Evolutionary conservation across 495 filamentous ascomycete species (phyloP), one percentile per base, ranked within the genome.

Genomic region (Penicillium maclennaniae): DNA sequence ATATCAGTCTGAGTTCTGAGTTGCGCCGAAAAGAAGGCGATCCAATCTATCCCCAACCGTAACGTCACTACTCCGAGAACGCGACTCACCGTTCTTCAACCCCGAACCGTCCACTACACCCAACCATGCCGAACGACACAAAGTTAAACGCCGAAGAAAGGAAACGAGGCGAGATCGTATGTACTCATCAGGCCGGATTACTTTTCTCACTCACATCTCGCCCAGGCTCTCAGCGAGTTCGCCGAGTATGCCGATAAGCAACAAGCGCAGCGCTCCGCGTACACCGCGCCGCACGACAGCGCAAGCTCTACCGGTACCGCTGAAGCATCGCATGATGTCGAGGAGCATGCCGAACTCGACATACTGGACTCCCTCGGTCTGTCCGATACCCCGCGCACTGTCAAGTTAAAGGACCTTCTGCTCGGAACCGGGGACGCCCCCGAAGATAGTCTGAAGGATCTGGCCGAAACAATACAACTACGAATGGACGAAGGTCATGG

Each of bases 221-320:
- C 48, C 51, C 55, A 93, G 89, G 93, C 93, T 17, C 79, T 98
- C 53, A 92, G 88, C 77, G 93, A 97, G 59, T 98, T 98, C 65
- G 91, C 95, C 67, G 93, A 97, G 69, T 97, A 96, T 59, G 95
- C 96, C 52, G 91, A 97, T 68, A 86, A 92, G 70, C 91, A 98
- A 68, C 92, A 97, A 69, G 80, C 82, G 4, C 92, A 72, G 71
- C 85, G 51, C 66, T 85, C 58, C 74, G 65, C 61, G 19, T 58
- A 67, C 23, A 59, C 56, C 19, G 69, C 63, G 14, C 71, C 72
- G 19, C 73, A 72, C 58, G 70, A 77, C 44, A 77, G 67, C 58
- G 70, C 71, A 25, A 73, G 77, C 49, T 69, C 73, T 21, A 73
- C 71, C 7, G 58, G 51, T 7, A 49, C 52, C 1, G 65, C 70